These are phyloP conservation scores for Primulina huaijiensis DNA, from an alignment of 257 asterid genomes.

Conservation along the genomic window DNA sequence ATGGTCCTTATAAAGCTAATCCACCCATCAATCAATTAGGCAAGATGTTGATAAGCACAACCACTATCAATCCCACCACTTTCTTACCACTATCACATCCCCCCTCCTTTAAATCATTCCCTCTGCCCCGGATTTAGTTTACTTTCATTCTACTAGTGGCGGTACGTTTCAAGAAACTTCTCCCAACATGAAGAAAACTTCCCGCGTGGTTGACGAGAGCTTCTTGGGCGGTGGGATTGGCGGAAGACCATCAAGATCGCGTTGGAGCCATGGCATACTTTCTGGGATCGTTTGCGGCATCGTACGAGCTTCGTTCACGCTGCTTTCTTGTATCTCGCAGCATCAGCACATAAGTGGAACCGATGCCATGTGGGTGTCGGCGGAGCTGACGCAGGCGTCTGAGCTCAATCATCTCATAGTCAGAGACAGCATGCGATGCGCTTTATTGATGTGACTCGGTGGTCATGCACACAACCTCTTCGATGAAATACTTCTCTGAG, in stretches of 20 bases:
- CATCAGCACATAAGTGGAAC: neutral
- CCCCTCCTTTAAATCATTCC: neutral
- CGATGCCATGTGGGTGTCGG: neutral
- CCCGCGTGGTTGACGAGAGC: conserved; percentile 1
- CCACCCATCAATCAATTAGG: neutral
- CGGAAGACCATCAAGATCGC: neutral
- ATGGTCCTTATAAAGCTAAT: neutral
- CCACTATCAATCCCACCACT: neutral
- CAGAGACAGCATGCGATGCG: neutral
- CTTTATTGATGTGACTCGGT: neutral
- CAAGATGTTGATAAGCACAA: neutral
- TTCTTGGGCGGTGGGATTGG: neutral
- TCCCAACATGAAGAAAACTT: neutral
- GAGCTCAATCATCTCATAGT: neutral
- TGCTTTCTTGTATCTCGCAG: neutral
- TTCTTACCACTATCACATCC: neutral
- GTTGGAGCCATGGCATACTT: neutral
- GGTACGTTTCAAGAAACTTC: neutral
- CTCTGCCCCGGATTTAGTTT: neutral
- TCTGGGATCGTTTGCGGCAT: neutral
- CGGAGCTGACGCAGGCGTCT: neutral
- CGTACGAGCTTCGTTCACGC: neutral
- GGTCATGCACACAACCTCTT: neutral
- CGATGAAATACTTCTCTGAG: neutral
- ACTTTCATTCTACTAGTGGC: neutral